phyloP scores from a whole-genome alignment of 1,284 basidiomycete genomes.

The Pterulicium gracile region DNA sequence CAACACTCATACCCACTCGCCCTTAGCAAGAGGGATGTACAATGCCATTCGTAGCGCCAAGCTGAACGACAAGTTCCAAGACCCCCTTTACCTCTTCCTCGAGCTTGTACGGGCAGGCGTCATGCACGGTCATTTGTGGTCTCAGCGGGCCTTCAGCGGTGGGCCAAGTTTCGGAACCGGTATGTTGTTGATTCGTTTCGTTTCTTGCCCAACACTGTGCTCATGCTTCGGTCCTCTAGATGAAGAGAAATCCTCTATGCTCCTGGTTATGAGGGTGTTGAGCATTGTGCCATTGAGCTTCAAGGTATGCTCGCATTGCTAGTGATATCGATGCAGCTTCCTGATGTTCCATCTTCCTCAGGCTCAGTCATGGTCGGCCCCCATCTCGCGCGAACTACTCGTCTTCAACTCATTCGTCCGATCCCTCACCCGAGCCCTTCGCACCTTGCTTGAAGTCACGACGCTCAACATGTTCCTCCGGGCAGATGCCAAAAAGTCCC shows the following conservation, averaged over 20 bases:
- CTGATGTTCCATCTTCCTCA: slow-evolving; percentile 17
- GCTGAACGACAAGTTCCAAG: slow-evolving; percentile 97
- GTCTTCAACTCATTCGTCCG: slow-evolving; percentile 98
- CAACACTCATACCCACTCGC: slow-evolving; percentile 83
- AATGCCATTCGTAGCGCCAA: slow-evolving; percentile 67
- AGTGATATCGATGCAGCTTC: background rate
- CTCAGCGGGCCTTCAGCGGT: slow-evolving; percentile 80
- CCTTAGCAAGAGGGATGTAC: slow-evolving; percentile 86
- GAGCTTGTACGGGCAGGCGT: slow-evolving; percentile 91
- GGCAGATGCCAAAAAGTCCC: slow-evolving; percentile 72
- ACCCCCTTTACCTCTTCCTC: slow-evolving; percentile 87
- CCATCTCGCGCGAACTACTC: slow-evolving; percentile 89
- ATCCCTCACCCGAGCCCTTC: slow-evolving; percentile 80
- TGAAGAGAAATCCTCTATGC: slow-evolving; percentile 85
- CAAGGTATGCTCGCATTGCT: slow-evolving; percentile 47
- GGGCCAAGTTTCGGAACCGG: slow-evolving; percentile 91
- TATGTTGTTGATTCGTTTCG: slow-evolving; percentile 20
- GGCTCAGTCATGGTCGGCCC: slow-evolving; percentile 86
- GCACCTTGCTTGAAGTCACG: slow-evolving; percentile 86
- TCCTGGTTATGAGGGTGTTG: slow-evolving; percentile 93
- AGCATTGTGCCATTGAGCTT: slow-evolving; percentile 90
- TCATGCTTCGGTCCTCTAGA: slow-evolving; percentile 30
- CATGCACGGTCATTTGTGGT: slow-evolving; percentile 90
- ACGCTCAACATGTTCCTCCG: slow-evolving; percentile 88
- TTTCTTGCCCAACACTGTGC: slow-evolving; percentile 7